Evolutionary conservation across 2,329 filamentous ascomycete genomes (phyloP).

Genomic region (Apiospora hydei): DNA sequence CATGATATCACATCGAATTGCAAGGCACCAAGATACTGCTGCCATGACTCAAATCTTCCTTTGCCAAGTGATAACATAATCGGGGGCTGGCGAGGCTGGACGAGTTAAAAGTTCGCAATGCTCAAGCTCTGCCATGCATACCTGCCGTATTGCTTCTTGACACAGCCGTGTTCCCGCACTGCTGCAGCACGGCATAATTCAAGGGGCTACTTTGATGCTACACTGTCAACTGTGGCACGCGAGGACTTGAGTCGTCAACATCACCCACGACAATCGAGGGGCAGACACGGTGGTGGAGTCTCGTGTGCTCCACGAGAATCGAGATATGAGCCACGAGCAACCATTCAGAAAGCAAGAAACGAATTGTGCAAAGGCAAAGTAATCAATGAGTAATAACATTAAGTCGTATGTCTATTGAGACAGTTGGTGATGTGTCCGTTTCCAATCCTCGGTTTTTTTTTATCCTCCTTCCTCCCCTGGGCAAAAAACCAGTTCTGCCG

Average conservation of each 20-base stretch:
- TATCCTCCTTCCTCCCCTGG: neutral
- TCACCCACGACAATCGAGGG: neutral
- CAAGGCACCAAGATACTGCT: neutral
- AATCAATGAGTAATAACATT: neutral
- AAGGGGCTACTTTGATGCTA: neutral
- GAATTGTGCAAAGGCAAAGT: neutral
- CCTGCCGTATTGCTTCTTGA: neutral
- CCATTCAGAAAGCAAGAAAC: neutral
- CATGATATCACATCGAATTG: conserved; percentile 2
- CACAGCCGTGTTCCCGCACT: neutral
- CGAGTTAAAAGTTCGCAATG: neutral
- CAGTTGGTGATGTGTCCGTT: neutral
- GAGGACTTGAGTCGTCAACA: neutral
- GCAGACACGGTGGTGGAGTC: neutral
- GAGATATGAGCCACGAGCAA: neutral
- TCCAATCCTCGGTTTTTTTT: neutral
- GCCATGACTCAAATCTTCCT: neutral
- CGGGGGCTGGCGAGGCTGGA: neutral
- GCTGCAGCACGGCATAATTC: neutral
- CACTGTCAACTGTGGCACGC: neutral
- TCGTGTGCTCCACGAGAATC: neutral
- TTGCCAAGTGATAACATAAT: neutral
- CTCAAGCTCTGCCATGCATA: neutral
- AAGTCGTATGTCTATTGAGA: neutral
- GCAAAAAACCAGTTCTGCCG: neutral